Conservation (phyloP, 225 moss, liverwort and hornwort species). For the Lunularia cruciata region DNA sequence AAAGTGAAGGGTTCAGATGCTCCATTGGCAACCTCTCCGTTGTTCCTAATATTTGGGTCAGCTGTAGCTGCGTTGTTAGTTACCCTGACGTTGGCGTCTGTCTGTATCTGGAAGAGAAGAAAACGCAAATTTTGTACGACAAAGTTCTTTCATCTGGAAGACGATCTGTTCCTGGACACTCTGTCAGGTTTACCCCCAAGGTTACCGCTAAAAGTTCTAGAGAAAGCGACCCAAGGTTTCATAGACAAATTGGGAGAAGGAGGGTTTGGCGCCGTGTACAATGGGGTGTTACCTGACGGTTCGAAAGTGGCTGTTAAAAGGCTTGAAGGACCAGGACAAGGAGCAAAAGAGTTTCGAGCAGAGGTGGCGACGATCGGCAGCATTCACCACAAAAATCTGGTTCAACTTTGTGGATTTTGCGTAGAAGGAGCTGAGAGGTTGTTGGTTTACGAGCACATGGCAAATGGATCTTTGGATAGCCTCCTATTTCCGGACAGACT, state of each 20-base stretch:
- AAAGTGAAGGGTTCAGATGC: neutral
- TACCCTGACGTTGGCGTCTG: neutral
- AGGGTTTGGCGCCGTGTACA: conserved; percentile 26
- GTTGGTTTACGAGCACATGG: conserved; percentile 27
- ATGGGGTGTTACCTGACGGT: conserved; percentile 19
- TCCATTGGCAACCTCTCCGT: neutral
- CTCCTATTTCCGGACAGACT: neutral
- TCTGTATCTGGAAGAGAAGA: neutral
- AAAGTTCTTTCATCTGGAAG: neutral
- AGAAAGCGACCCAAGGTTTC: conserved; percentile 14
- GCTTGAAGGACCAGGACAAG: conserved; percentile 21
- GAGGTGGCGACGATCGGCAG: conserved; percentile 22
- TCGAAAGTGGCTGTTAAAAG: conserved; percentile 22
- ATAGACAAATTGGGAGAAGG: conserved; percentile 22
- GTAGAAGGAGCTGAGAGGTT: conserved; percentile 19
- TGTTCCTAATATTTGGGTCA: neutral
- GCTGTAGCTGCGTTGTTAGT: neutral
- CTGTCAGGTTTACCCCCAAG: conserved; percentile 17
- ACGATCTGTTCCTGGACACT: conserved; percentile 8
- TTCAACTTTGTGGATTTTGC: conserved; percentile 18
- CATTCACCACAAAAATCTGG: conserved; percentile 25
- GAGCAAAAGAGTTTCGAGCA: conserved; percentile 17
- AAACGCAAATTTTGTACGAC: neutral
- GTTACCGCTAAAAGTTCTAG: neutral
- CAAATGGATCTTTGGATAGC: conserved; percentile 16